phyloP scores from a whole-genome alignment of 1,284 basidiomycete species.

The Blastosporella zonata region DNA sequence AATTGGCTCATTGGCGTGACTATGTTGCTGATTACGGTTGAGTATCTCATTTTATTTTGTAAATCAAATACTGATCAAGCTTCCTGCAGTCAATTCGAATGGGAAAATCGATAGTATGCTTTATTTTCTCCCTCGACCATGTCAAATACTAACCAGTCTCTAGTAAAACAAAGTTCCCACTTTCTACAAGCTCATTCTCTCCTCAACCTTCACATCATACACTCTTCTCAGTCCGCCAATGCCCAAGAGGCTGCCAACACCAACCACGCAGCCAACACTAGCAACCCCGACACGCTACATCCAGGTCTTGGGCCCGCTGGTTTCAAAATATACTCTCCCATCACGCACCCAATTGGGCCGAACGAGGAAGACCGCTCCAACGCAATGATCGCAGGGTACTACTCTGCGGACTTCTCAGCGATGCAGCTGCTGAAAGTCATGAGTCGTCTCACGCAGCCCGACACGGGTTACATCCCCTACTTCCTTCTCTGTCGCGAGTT shows the following conservation, averaged over 20 bases:
- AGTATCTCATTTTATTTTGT: slow-evolving; percentile 21
- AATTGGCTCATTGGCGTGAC: slow-evolving; percentile 77
- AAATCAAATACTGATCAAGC: not conserved
- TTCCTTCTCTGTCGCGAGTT: slow-evolving; percentile 76
- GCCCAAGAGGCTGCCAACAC: slow-evolving; percentile 23
- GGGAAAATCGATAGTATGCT: slow-evolving; percentile 30
- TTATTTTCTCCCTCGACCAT: not conserved
- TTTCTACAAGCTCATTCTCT: slow-evolving; percentile 75
- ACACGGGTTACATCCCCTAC: slow-evolving; percentile 62
- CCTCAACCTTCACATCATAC: slow-evolving; percentile 73
- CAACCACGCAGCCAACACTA: slow-evolving; percentile 32
- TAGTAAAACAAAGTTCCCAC: slow-evolving; percentile 71
- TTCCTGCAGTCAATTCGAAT: slow-evolving; percentile 40
- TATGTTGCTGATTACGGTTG: slow-evolving; percentile 72
- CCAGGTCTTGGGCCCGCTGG: slow-evolving; percentile 55
- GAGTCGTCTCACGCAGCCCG: slow-evolving; percentile 63
- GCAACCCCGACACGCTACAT: slow-evolving; percentile 47
- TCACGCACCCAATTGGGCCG: slow-evolving; percentile 35
- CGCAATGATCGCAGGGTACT: slow-evolving; percentile 27
- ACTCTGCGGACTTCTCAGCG: slow-evolving; percentile 60
- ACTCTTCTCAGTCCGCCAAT: slow-evolving; percentile 55
- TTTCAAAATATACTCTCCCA: slow-evolving; percentile 63
- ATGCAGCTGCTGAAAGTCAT: slow-evolving; percentile 74
- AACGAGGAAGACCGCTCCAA: slow-evolving; percentile 23
- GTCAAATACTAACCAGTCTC: slow-evolving; percentile 7